Evolutionary conservation across 495 filamentous ascomycete genomes (phyloP).

Genomic region (Neurospora terricola): DNA sequence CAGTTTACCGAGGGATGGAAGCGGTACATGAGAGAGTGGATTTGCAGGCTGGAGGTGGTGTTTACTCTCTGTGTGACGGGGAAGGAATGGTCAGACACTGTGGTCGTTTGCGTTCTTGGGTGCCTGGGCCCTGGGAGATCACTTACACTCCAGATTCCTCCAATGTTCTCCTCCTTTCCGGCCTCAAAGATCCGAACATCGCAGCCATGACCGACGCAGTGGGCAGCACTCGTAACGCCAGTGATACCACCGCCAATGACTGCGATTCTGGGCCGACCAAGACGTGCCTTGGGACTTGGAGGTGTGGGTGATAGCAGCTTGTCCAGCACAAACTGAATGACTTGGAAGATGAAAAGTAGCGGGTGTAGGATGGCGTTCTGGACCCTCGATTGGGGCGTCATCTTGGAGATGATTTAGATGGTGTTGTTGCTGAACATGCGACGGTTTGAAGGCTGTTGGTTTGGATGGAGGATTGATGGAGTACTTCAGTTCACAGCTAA

Average conservation of each 20-base stretch:
- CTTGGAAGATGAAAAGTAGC: constrained; percentile 51
- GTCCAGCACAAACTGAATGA: constrained; percentile 57
- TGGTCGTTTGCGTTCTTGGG: not conserved
- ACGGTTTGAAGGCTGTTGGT: not conserved
- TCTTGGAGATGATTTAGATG: not conserved
- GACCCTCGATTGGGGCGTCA: not conserved
- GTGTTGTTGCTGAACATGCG: not conserved
- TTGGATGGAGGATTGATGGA: not conserved
- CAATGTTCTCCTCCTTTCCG: constrained; percentile 50
- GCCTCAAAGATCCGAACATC: constrained; percentile 72
- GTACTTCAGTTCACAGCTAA: not conserved
- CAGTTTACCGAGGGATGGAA: constrained; percentile 75
- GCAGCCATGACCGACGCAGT: constrained; percentile 82
- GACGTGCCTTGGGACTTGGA: constrained; percentile 43
- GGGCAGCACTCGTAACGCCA: constrained; percentile 69
- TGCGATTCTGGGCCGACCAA: constrained; percentile 59
- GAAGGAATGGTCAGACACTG: not conserved
- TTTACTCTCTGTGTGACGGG: constrained; percentile 52
- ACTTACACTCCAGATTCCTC: constrained; percentile 77
- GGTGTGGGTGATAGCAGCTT: constrained; percentile 60
- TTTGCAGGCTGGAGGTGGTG: constrained; percentile 71
- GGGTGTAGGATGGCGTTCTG: constrained; percentile 26
- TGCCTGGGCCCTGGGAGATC: not conserved
- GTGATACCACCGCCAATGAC: constrained; percentile 77
- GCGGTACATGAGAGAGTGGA: constrained; percentile 80